Conservation (phyloP, 768 basidiomycete genomes). For the Boletus subparvulus region DNA sequence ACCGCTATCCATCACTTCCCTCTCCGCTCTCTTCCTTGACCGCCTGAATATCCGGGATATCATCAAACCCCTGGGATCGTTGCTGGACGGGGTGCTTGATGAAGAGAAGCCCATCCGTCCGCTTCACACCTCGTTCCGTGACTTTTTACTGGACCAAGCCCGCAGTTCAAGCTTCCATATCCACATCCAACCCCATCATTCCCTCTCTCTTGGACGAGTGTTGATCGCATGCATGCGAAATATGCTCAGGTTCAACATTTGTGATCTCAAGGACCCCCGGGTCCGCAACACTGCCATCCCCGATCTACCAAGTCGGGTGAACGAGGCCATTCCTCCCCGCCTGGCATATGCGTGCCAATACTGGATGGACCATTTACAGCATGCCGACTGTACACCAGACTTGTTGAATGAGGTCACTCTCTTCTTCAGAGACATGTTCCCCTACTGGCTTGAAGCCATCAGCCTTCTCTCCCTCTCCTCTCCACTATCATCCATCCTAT, state of each 20-base stretch:
- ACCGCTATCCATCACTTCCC: not conserved
- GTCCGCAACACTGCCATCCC: not conserved
- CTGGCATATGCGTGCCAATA: not conserved
- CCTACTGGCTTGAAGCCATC: conserved; percentile 27
- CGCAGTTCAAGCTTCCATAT: not conserved
- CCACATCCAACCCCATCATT: not conserved
- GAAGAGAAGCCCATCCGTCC: not conserved
- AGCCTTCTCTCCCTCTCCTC: conserved; percentile 6
- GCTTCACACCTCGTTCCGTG: not conserved
- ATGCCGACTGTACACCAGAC: not conserved
- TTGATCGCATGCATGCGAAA: not conserved
- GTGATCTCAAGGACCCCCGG: not conserved
- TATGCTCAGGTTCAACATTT: conserved; percentile 1
- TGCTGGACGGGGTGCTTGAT: not conserved
- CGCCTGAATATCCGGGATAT: no score
- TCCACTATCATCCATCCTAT: not conserved
- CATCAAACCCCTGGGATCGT: not conserved
- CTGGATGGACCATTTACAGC: conserved; percentile 1
- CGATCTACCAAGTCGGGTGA: not conserved
- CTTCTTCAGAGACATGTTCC: not conserved
- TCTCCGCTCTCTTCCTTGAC: no score
- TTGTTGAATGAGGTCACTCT: not conserved
- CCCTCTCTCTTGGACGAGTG: not conserved
- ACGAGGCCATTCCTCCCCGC: not conserved
- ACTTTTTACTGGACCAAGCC: not conserved